A percentile compares a stretch with the other conserved stretches of the same genome.
These are phyloP conservation scores for Tricholoma bakamatsutake DNA, from an alignment of 768 basidiomycete species.

Conservation along the genomic window DNA sequence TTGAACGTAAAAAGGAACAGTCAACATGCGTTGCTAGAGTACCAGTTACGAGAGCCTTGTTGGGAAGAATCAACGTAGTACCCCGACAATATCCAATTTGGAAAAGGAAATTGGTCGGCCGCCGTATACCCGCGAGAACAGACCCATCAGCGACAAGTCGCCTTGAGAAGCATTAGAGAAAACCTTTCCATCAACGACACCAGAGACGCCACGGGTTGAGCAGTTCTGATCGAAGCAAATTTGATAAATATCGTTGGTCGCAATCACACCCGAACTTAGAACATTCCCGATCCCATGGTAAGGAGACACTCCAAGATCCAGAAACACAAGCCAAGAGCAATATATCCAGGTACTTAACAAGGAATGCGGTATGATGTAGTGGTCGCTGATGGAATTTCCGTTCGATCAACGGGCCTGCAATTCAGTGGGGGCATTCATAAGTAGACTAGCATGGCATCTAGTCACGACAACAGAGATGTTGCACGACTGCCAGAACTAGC, in stretches of 20 bases:
- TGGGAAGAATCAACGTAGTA: background rate
- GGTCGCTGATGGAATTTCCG: slow-evolving; percentile 25
- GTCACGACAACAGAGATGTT: slow-evolving; percentile 20
- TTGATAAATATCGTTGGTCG: slow-evolving; percentile 22
- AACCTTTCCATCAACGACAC: slow-evolving; percentile 32
- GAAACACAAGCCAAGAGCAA: slow-evolving; percentile 25
- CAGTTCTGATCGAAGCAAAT: slow-evolving; percentile 30
- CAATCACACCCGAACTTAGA: slow-evolving; percentile 22
- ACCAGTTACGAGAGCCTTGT: slow-evolving; percentile 18
- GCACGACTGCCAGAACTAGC: slow-evolving; percentile 16
- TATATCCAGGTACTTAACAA: slow-evolving; percentile 25
- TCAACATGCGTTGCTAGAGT: slow-evolving; percentile 12
- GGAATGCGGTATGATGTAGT: slow-evolving; percentile 17
- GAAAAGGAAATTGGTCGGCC: slow-evolving; percentile 23
- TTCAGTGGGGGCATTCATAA: background rate
- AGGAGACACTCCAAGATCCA: slow-evolving; percentile 28
- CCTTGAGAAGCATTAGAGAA: slow-evolving; percentile 13
- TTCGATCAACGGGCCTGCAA: slow-evolving; percentile 10
- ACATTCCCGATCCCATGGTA: slow-evolving; percentile 25
- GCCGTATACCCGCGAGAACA: slow-evolving; percentile 30
- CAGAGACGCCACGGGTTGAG: slow-evolving; percentile 27
- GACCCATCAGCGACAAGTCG: slow-evolving; percentile 14
- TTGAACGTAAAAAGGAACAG: slow-evolving; percentile 27
- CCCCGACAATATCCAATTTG: background rate
- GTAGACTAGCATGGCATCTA: background rate